Percentiles rank a stretch among this genome's conserved stretches.
These are phyloP conservation scores for Kluyveromyces nonfermentans DNA, from an alignment of 805 yeast genomes.

Conservation along the genomic window DNA sequence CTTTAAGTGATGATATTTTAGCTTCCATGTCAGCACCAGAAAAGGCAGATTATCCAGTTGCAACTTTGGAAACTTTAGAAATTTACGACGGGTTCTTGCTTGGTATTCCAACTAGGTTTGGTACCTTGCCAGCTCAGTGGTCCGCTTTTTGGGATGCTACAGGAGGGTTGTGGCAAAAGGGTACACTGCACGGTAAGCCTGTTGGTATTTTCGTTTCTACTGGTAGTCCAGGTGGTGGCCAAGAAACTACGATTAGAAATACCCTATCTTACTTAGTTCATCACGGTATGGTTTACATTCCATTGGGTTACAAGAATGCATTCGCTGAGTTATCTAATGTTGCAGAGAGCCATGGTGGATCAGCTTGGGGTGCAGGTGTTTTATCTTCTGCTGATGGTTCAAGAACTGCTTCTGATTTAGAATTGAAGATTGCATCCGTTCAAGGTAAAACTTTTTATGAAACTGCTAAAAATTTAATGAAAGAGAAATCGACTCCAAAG, in stretches of 20 bases:
- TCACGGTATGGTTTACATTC: slow-evolving; percentile 70
- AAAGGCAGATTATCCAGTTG: slow-evolving; percentile 47
- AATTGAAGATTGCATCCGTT: slow-evolving; percentile 48
- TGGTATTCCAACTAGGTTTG: slow-evolving; percentile 76
- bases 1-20: slow-evolving; percentile 53
- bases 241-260: slow-evolving; percentile 58
- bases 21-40: slow-evolving; percentile 55
- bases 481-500: slow-evolving; percentile 2
- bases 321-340: slow-evolving; percentile 48
- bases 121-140: slow-evolving; percentile 70
- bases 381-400: slow-evolving; percentile 70
- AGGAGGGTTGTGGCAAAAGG: slow-evolving; percentile 67
- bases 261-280: slow-evolving; percentile 53
- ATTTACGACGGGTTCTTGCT: slow-evolving; percentile 66
- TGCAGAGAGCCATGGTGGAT: slow-evolving; percentile 68
- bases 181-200: slow-evolving; percentile 61
- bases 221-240: slow-evolving; percentile 71
- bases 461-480: slow-evolving; percentile 14
- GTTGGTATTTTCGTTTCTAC: slow-evolving; percentile 67
- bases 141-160: slow-evolving; percentile 68
- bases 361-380: slow-evolving; percentile 85
- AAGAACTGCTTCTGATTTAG: slow-evolving; percentile 55
- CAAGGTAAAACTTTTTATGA: slow-evolving; percentile 64
- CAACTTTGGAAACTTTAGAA: slow-evolving; percentile 44
- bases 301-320: slow-evolving; percentile 59